Base-by-base conservation (phyloP, 805 yeast genomes). In the Candida manassasensis region DNA sequence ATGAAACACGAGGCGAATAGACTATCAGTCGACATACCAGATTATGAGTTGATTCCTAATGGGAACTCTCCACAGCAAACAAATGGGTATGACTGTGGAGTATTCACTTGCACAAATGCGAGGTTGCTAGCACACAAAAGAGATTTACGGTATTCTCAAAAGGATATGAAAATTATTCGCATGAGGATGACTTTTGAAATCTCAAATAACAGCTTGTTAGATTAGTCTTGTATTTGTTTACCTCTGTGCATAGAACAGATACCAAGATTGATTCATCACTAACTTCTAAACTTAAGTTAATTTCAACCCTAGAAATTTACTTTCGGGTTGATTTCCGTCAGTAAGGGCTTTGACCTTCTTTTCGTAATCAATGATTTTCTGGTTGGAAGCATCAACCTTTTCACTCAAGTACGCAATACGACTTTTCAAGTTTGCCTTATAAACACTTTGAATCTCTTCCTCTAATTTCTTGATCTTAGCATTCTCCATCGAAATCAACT, bases 51-150 rank as follows among this genome's bases (percentile, higher is more conserved):
- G 4, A 21, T 40, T 17, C 55, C 63, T 2, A 50, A 52, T 27
- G 35, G 49, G 24, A 47, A 52, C 16, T 55, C 89, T 28, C 97
- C 98, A 1, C 85, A 81, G 45, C 98, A 93, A 54, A 65, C 70
- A 18, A 93, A 93, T 52, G 97, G 97, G 0, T 85, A 55, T 46
- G 98, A 93, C 57, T 93, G 98, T 64, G 98, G 98, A 6, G 95
- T 90, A 2, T 93, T 89, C 52, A 75, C 94, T 2, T 83, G 97
- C 56, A 76, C 88, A 37, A 81, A 79, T 31, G 85, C 84, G 1
- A 73, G 77, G 32, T 79, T 71, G 30, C 48, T 86, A 27, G 61
- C 89, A 0, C 61, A 75, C 22, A 73, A 67, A 4, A 54, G 56
- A 17, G 69, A 68, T 0, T 58, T 85, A 26, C 50, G 57, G 3